These are phyloP conservation scores for Beta macrorhiza DNA, from an alignment of 179 eudicot species.

Conservation along the genomic window DNA sequence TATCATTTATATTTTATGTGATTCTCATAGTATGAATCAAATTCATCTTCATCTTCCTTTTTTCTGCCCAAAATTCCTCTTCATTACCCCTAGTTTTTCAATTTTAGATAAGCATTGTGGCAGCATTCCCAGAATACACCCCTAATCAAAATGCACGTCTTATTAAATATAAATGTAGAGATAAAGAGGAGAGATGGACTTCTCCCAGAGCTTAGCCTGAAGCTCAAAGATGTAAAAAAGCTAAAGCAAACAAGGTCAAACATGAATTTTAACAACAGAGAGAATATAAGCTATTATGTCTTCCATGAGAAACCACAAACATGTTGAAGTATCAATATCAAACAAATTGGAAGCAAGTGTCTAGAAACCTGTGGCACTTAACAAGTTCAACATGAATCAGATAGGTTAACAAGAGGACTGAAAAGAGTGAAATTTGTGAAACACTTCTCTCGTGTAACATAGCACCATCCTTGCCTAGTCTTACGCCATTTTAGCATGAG, in stretches of 20 bases:
- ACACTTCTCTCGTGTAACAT: neutral
- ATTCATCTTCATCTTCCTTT: too few species aligned
- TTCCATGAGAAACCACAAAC: too few species aligned
- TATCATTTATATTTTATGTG: too few species aligned
- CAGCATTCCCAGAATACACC: neutral
- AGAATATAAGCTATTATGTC: neutral
- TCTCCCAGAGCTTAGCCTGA: neutral
- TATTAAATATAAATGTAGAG: neutral
- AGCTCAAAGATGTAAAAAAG: neutral
- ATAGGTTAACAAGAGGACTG: neutral
- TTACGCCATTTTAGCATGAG: neutral
- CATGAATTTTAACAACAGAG: neutral
- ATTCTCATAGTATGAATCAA: too few species aligned
- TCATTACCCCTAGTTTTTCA: too few species aligned
- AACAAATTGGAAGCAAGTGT: neutral
- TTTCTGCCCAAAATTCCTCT: too few species aligned
- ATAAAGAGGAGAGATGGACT: neutral
- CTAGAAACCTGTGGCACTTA: neutral
- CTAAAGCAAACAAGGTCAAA: neutral
- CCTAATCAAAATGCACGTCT: neutral
- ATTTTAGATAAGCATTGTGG: neutral
- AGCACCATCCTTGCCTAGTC: neutral
- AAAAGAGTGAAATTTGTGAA: neutral
- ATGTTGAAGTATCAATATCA: neutral
- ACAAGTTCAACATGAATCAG: neutral